Evolutionary conservation across 1,284 basidiomycete species (phyloP).

Genomic region (Moesziomyces antarcticus): DNA sequence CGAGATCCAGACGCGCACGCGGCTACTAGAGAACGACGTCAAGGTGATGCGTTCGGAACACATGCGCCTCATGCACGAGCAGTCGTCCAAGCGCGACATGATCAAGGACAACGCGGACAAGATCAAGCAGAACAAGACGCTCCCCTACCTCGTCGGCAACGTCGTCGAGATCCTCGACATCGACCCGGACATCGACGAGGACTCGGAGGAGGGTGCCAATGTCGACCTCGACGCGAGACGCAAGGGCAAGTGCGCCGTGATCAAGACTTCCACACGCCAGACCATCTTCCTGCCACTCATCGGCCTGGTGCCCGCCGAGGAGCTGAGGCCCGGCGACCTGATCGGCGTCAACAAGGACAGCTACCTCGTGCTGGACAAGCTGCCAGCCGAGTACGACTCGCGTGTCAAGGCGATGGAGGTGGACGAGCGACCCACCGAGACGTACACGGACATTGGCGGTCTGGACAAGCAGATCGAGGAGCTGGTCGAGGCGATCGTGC

Average conservation of each 20-base stretch:
- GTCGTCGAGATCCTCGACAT: slow-evolving; percentile 87
- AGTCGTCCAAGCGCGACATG: slow-evolving; percentile 95
- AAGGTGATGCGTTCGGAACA: slow-evolving; percentile 75
- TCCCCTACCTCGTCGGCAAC: slow-evolving; percentile 97
- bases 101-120: slow-evolving; percentile 98
- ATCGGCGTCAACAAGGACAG: slow-evolving; percentile 99
- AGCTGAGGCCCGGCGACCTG: slow-evolving; percentile 89
- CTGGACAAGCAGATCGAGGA: slow-evolving; percentile 85
- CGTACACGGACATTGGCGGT: slow-evolving; percentile 82
- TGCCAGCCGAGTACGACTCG: slow-evolving; percentile 81
- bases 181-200: slow-evolving; percentile 85
- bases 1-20: slow-evolving; percentile 65
- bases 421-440: slow-evolving; percentile 81
- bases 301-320: slow-evolving; percentile 90
- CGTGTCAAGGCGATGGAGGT: slow-evolving; percentile 93
- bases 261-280: slow-evolving; percentile 94
- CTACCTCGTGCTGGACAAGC: slow-evolving; percentile 93
- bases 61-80: slow-evolving; percentile 89
- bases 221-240: slow-evolving; percentile 92
- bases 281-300: slow-evolving; percentile 98
- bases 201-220: slow-evolving; percentile 83
- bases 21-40: slow-evolving; percentile 66
- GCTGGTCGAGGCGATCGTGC: slow-evolving; percentile 80
- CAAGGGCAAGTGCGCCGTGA: slow-evolving; percentile 96
- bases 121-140: slow-evolving; percentile 99